Conservation (phyloP, 2,329 filamentous ascomycete genomes). For the Metarhizium album region DNA sequence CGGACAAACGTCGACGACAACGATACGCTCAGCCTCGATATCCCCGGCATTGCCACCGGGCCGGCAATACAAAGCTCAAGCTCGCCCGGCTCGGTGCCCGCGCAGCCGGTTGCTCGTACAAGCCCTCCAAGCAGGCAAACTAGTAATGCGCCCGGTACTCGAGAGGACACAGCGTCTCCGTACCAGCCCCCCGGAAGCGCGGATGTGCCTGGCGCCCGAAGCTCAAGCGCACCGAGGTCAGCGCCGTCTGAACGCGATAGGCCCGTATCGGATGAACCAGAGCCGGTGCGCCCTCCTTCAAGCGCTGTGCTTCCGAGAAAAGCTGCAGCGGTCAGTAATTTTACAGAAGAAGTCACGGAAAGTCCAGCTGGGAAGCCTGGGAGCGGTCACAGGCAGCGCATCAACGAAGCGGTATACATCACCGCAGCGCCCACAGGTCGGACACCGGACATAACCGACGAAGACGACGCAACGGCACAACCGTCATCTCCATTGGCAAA, state of each 20-base stretch:
- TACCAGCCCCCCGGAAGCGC: not conserved
- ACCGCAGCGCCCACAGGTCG: not conserved
- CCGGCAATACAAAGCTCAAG: conserved; percentile 4
- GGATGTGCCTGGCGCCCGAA: not conserved
- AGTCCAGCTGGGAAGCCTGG: conserved; percentile 1
- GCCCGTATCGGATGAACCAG: not conserved
- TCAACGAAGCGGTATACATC: not conserved
- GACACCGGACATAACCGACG: not conserved
- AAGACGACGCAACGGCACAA: conserved; percentile 5
- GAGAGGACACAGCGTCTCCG: not conserved
- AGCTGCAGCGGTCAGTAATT: not conserved
- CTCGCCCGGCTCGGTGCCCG: conserved; percentile 3
- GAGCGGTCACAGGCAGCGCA: not conserved
- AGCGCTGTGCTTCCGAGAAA: not conserved
- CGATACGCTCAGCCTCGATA: conserved; percentile 45
- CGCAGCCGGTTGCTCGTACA: not conserved
- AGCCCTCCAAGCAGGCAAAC: not conserved
- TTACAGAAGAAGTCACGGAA: conserved; percentile 1
- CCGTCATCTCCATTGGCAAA: conserved; percentile 32
- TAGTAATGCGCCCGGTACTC: not conserved
- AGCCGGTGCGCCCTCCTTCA: conserved; percentile 5
- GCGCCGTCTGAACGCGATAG: not conserved
- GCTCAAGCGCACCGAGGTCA: not conserved
- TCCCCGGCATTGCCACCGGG: conserved; percentile 29
- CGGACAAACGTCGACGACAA: conserved; percentile 50